A percentile compares a stretch with the other conserved stretches of the same genome.
Evolutionary conservation across 345 rosid genomes (phyloP).

Genomic region (Dipteronia dyeriana): DNA sequence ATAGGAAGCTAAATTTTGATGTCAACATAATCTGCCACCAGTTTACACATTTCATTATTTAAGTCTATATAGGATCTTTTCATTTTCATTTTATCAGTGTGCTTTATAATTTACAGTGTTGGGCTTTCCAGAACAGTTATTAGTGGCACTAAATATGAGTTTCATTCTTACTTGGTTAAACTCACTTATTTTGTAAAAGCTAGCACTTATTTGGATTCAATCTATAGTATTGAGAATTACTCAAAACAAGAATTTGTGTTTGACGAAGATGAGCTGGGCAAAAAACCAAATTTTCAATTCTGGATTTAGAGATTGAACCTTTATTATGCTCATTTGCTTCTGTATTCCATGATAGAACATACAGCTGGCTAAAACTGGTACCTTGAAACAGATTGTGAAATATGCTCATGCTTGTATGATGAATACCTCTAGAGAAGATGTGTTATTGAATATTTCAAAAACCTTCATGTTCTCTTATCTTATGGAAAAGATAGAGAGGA

Average conservation of each 20-base stretch:
- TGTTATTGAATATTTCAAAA: not conserved
- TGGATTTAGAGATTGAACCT: too few relatives aligned
- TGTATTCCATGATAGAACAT: not conserved
- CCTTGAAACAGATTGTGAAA: not conserved
- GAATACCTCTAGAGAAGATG: not conserved
- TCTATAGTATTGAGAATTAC: too few relatives aligned
- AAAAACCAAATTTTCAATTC: too few relatives aligned
- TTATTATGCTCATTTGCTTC: not conserved
- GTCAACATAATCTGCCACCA: not conserved
- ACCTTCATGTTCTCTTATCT: not conserved
- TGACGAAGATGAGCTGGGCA: too few relatives aligned
- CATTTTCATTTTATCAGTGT: not conserved
- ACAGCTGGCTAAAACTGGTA: not conserved
- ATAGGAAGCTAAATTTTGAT: not conserved
- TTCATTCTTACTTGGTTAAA: not conserved
- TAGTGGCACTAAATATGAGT: not conserved
- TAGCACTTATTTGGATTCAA: not conserved
- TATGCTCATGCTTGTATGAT: not conserved
- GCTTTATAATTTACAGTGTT: too few relatives aligned
- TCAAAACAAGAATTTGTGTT: too few relatives aligned
- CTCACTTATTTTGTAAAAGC: not conserved
- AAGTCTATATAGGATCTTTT: not conserved
- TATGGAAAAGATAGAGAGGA: constrained; percentile 1
- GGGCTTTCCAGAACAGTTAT: not conserved
- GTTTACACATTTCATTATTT: too few relatives aligned